Base-by-base conservation (phyloP, 1,284 basidiomycete species). In the Rhodotorula mucilaginosa region DNA sequence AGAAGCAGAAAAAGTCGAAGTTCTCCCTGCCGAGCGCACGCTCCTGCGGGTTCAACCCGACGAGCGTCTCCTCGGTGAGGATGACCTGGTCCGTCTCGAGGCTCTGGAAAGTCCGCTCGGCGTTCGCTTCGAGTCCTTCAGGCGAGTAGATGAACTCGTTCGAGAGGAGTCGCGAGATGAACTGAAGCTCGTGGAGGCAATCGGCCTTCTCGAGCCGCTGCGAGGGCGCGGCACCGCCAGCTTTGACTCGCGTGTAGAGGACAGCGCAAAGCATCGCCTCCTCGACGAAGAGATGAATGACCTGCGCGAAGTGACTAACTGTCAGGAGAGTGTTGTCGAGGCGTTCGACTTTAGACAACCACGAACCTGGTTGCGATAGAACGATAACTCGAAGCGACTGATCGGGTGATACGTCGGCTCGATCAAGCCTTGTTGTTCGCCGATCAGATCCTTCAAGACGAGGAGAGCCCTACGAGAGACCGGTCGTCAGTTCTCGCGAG, bases 111-210 rank as follows among this genome's bases (percentile, higher is more conserved):
- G 68, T 66, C 61, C 76, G 70, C 47, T 75, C 73, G 7, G 80
- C 79, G 59, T 82, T 82, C 63, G 68, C 69, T 67, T 80, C 79
- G 57, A 81, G 74, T 15, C 78, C 74, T 51, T 79, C 79, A 18
- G 80, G 78, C 16, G 77, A 77, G 69, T 78, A 82, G 29, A 82
- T 79, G 31, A 82, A 82, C 65, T 82, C 81, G 76, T 80, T 79
- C 64, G 80, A 78, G 31, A 82, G 70, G 18, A 82, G 72, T 6
- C 77, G 71, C 2, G 79, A 80, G 65, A 82, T 73, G 74, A 80
- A 82, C 18, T 74, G 66, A 62, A 79, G 76, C 58, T 81, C 79
- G 58, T 54, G 49, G 26, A 79, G 49, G 51, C 81, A 67, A 5
- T 78, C 72, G 26, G 68, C 65, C 23, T 71, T 68, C 19, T 76